These are phyloP conservation scores for Epichloe bromicola DNA, from an alignment of 2,329 filamentous ascomycete species.

Conservation along the genomic window DNA sequence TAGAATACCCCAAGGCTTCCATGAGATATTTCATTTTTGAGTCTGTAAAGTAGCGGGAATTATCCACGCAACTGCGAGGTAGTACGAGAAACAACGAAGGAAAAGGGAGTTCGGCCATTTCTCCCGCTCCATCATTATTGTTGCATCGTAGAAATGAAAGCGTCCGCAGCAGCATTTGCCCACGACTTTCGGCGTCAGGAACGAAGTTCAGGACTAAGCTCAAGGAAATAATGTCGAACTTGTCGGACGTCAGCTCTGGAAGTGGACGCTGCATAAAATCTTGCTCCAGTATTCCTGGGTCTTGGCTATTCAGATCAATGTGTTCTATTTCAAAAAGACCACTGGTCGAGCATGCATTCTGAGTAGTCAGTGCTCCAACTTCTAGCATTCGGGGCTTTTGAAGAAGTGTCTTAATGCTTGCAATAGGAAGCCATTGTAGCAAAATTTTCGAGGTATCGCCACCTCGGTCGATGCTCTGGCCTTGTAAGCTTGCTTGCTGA, in stretches of 20 bases:
- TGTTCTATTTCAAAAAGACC: slow-evolving; percentile 59
- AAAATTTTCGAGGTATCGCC: slow-evolving; percentile 54
- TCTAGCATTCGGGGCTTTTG: slow-evolving; percentile 58
- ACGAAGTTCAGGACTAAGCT: slow-evolving; percentile 94
- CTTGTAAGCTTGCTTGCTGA: slow-evolving; percentile 55
- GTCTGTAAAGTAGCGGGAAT: slow-evolving; percentile 81
- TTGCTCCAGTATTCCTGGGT: slow-evolving; percentile 67
- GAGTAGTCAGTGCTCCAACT: slow-evolving; percentile 72
- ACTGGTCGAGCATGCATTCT: slow-evolving; percentile 71
- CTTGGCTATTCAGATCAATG: slow-evolving; percentile 86
- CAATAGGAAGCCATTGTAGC: slow-evolving; percentile 44
- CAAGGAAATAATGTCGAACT: slow-evolving; percentile 82
- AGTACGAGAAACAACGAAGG: slow-evolving; percentile 80
- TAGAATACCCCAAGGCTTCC: slow-evolving; percentile 58
- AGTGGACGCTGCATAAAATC: slow-evolving; percentile 87
- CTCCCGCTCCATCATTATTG: neutral
- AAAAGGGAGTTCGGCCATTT: slow-evolving; percentile 25
- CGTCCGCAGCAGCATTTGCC: slow-evolving; percentile 73
- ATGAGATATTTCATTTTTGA: slow-evolving; percentile 58
- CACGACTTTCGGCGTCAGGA: slow-evolving; percentile 58
- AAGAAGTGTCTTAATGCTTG: slow-evolving; percentile 13
- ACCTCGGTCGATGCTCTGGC: slow-evolving; percentile 51
- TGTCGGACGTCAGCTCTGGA: slow-evolving; percentile 45
- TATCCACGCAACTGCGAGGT: slow-evolving; percentile 74
- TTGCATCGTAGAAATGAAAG: slow-evolving; percentile 49